Conservation (phyloP, 2,329 filamentous ascomycete species). For the Curvularia eragrostidis region DNA sequence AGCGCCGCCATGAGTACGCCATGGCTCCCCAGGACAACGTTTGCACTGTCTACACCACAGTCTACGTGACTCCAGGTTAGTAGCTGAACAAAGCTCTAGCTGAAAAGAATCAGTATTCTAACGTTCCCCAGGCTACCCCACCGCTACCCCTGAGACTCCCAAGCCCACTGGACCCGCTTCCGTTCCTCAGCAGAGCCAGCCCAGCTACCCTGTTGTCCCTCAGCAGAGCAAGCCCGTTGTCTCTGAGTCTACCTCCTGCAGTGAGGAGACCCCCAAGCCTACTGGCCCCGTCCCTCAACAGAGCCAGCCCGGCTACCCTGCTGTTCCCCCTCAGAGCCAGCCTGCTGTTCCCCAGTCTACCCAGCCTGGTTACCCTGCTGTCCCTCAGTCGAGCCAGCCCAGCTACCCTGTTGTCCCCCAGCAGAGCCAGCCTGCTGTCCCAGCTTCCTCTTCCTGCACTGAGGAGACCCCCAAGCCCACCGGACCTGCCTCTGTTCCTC, state of each 20-base stretch:
- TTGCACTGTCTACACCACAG: conserved; percentile 76
- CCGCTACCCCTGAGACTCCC: conserved; percentile 76
- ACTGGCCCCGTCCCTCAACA: conserved; percentile 14
- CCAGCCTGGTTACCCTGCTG: conserved; percentile 2
- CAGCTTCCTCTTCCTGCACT: conserved; percentile 9
- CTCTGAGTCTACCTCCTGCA: conserved; percentile 9
- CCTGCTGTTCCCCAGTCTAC: conserved; percentile 6
- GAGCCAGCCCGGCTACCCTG: conserved; percentile 1
- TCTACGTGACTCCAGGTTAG: conserved; percentile 57
- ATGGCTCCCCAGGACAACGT: conserved; percentile 58
- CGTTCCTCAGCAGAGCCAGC: no score
- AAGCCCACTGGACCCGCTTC: conserved; percentile 31
- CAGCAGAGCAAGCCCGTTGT: not conserved
- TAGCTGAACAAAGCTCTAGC: conserved; percentile 19
- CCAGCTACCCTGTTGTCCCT: conserved; percentile 18
- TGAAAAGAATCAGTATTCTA: not conserved
- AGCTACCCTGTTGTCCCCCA: not conserved
- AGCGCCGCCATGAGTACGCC: conserved; percentile 55
- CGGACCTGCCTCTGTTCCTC: not conserved
- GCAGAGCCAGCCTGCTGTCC: not conserved
- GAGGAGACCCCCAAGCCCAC: conserved; percentile 14
- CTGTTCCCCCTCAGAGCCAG: conserved; percentile 10
- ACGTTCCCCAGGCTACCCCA: conserved; percentile 62
- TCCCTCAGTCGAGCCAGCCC: conserved; percentile 14
- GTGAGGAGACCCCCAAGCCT: conserved; percentile 11